phyloP scores from a whole-genome alignment of 495 filamentous ascomycete species.

The Pyrenula aspistea region DNA sequence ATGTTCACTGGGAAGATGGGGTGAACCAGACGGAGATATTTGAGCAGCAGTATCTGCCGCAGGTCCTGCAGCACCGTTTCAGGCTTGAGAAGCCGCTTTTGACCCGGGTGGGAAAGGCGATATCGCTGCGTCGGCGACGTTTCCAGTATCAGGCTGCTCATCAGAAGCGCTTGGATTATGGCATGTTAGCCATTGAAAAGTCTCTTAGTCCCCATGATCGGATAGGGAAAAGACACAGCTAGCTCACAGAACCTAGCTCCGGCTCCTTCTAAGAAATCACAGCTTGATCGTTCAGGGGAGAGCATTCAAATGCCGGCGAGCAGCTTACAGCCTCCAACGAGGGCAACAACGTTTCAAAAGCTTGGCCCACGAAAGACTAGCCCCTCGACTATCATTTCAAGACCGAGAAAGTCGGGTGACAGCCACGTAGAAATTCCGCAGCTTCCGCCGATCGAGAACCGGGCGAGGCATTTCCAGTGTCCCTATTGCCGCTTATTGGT shows the following conservation, averaged over 20 bases:
- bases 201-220: background rate
- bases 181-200: background rate
- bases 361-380: background rate
- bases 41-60: background rate
- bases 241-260: background rate
- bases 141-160: constrained; percentile 7
- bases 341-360: background rate
- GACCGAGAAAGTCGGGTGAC: background rate
- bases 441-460: background rate
- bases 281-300: background rate
- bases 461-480: background rate
- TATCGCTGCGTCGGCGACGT: constrained; percentile 2
- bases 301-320: background rate
- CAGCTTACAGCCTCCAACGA: background rate
- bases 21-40: background rate
- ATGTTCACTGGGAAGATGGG: background rate
- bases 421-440: background rate
- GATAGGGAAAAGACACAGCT: background rate
- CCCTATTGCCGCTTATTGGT: background rate
- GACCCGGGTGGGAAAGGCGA: background rate
- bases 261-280: background rate
- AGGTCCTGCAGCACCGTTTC: background rate
- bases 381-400: background rate
- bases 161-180: background rate
- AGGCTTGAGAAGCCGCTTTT: background rate